These are phyloP conservation scores for Suillus bovinus DNA, from an alignment of 768 basidiomycete genomes.

Conservation along the genomic window DNA sequence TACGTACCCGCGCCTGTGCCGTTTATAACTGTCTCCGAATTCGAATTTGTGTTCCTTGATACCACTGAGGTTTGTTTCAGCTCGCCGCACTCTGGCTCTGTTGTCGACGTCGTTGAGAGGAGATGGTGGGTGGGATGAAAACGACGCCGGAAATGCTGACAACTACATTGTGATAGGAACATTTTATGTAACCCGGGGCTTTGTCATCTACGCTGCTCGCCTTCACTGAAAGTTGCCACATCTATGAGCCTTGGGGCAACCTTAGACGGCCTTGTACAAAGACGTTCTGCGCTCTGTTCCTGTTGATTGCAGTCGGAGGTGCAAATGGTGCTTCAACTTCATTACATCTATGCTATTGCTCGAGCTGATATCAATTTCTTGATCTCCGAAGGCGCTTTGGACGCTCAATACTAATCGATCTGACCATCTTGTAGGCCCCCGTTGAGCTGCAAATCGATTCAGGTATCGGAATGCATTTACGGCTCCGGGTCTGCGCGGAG, in stretches of 20 bases:
- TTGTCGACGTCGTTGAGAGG: constrained; percentile 8
- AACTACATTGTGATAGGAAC: constrained; percentile 28
- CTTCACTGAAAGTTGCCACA: constrained; percentile 4
- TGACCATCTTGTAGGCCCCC: not conserved
- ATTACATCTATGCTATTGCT: not conserved
- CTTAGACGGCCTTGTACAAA: not conserved
- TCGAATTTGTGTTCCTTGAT: not conserved
- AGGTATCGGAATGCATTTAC: not conserved
- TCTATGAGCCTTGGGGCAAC: not conserved
- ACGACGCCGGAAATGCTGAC: constrained; percentile 32
- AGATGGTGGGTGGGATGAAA: constrained; percentile 37
- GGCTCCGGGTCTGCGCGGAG: not conserved
- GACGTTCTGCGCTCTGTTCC: not conserved
- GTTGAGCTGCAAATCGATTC: not conserved
- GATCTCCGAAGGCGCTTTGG: not conserved
- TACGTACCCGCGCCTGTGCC: constrained; percentile 10
- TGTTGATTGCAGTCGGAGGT: not conserved
- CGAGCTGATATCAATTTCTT: not conserved
- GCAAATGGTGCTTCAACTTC: not conserved
- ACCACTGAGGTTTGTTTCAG: not conserved
- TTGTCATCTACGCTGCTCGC: constrained; percentile 30
- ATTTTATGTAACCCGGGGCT: constrained; percentile 37
- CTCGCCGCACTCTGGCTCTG: not conserved
- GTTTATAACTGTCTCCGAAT: constrained; percentile 5
- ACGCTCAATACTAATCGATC: not conserved